Evolutionary conservation across 1,284 basidiomycete species (phyloP).

Genomic region (Marasmius tenuissimus): DNA sequence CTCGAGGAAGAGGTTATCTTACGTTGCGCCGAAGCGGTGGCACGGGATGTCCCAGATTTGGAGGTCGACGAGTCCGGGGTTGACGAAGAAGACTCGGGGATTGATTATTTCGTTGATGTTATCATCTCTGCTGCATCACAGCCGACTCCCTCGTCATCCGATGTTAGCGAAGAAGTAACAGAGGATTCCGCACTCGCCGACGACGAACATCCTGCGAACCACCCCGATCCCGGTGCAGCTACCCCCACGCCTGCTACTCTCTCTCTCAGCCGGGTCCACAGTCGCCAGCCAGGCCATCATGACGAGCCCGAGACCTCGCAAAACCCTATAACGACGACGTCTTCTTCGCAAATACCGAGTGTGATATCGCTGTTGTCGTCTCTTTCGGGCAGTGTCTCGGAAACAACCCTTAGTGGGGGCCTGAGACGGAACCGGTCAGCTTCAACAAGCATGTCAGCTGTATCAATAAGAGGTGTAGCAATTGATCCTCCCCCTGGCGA

Average conservation of each 20-base stretch:
- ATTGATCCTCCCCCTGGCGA: not conserved
- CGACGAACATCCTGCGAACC: not conserved
- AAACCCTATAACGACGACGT: not conserved
- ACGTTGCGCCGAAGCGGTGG: not conserved
- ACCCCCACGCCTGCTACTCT: not conserved
- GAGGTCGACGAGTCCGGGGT: not conserved
- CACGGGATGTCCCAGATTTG: not conserved
- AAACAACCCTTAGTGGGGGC: not conserved
- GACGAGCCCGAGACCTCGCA: not conserved
- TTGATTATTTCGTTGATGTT: not conserved
- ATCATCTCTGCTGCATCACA: not conserved
- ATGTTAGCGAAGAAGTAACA: not conserved
- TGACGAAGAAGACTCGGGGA: not conserved
- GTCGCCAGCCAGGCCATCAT: not conserved
- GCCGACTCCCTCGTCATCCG: not conserved
- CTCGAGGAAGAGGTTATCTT: not conserved
- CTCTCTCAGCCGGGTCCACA: not conserved
- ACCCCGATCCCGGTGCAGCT: not conserved
- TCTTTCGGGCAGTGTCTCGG: not conserved
- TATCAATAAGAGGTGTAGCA: not conserved
- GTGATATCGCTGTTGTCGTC: conserved; percentile 1
- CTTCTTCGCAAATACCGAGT: not conserved
- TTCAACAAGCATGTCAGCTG: not conserved
- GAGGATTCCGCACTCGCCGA: not conserved
- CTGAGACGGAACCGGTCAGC: not conserved